Percentiles rank a stretch among this genome's conserved stretches.
Evolutionary conservation across 495 filamentous ascomycete species (phyloP).

Genomic region (Letharia lupina): DNA sequence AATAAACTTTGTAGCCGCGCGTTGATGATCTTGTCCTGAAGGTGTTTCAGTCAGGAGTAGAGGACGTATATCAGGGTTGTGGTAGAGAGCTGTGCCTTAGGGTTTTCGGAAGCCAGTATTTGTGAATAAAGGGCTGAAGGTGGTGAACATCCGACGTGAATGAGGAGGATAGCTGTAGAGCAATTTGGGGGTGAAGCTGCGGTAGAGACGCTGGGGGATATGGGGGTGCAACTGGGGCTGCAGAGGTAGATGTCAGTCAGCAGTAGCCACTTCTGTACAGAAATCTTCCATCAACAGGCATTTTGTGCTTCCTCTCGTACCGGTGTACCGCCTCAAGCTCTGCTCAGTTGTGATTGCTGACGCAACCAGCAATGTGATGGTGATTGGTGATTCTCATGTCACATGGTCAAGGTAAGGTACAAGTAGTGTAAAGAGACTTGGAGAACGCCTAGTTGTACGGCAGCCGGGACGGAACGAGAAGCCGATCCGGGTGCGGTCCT

Average conservation of each 20-base stretch:
- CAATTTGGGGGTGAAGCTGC: not conserved
- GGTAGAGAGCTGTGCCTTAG: not conserved
- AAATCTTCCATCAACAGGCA: not conserved
- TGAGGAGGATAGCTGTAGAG: not conserved
- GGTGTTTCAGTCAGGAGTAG: not conserved
- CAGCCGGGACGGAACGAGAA: constrained; percentile 5
- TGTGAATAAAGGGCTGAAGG: not conserved
- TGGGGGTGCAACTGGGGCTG: not conserved
- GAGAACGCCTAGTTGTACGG: not conserved
- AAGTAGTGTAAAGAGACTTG: too few relatives aligned
- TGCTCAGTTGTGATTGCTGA: too few relatives aligned
- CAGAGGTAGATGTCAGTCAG: not conserved
- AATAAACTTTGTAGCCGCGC: not conserved
- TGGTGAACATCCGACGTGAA: not conserved
- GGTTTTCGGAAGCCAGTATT: not conserved
- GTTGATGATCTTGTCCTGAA: not conserved
- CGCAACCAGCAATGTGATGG: too few relatives aligned
- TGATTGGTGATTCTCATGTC: too few relatives aligned
- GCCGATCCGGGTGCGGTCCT: not conserved
- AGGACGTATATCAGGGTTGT: not conserved
- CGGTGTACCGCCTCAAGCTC: not conserved
- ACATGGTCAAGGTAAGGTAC: too few relatives aligned
- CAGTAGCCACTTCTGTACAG: not conserved
- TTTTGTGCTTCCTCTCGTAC: not conserved
- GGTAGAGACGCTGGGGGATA: not conserved